Evolutionary conservation across 768 basidiomycete species (phyloP).

Genomic region (Nevesoporus exiguus): DNA sequence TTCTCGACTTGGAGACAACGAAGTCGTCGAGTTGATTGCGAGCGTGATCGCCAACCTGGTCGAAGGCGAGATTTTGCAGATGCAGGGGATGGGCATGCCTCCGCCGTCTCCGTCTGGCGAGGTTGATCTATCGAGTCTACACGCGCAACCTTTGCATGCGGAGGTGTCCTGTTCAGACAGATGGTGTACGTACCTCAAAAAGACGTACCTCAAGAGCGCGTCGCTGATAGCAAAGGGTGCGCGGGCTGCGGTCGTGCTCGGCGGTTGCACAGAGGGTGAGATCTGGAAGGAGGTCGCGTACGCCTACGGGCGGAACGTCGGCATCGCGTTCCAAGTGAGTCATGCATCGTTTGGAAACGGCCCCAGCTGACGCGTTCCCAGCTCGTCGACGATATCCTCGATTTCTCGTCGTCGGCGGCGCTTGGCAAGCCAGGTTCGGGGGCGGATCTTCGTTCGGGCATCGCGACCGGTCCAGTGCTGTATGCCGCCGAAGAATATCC

Average conservation of each 20-base stretch:
- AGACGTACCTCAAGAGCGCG: slow-evolving; percentile 56
- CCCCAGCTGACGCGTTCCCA: slow-evolving; percentile 28
- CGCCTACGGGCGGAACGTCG: slow-evolving; percentile 32
- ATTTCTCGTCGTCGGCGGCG: slow-evolving; percentile 76
- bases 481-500: slow-evolving; percentile 86
- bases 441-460: slow-evolving; percentile 76
- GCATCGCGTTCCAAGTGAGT: slow-evolving; percentile 3
- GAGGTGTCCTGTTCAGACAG: slow-evolving; percentile 39
- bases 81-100: neutral
- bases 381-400: slow-evolving; percentile 95
- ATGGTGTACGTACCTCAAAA: slow-evolving; percentile 81
- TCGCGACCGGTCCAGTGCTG: slow-evolving; percentile 82
- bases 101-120: slow-evolving; percentile 19
- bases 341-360: neutral
- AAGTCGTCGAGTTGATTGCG: slow-evolving; percentile 91
- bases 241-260: slow-evolving; percentile 82
- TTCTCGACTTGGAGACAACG: slow-evolving; percentile 77
- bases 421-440: slow-evolving; percentile 87
- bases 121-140: slow-evolving; percentile 38
- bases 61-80: slow-evolving; percentile 93
- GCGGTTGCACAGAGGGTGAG: slow-evolving; percentile 75
- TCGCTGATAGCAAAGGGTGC: slow-evolving; percentile 30
- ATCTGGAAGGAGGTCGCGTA: slow-evolving; percentile 88
- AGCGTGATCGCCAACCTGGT: slow-evolving; percentile 92
- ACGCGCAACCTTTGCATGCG: slow-evolving; percentile 35